Evolutionary conservation across 2,329 filamentous ascomycete genomes (phyloP), one percentile per base, ranked within the genome.

Genomic region (Arthrobotrys entomopaga): DNA sequence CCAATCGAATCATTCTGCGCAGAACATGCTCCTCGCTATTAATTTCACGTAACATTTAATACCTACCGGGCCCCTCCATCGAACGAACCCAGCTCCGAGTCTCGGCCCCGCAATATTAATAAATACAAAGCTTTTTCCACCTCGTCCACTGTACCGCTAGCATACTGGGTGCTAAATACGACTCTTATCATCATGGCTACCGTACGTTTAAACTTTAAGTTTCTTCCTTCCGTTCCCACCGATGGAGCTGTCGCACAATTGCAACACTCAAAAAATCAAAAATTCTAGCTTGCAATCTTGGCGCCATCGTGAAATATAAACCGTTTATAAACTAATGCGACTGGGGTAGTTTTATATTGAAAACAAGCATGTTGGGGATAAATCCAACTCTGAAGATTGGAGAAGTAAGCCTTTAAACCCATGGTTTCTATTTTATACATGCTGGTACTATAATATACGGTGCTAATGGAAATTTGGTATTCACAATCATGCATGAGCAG

Each of bases 351-450:
- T 91, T 86, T 91, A 88, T 83, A 90, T 92, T 78, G 86, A 90
- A 80, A 93, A 94, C 82, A 88, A 90, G 78, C 88, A 90, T 82
- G 88, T 93, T 78, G 91, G 91, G 79, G 90, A 93, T 82, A 88
- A 87, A 82, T 84, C 84, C 60, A 86, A 88, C 76, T 87, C 90
- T 69, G 91, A 95, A 82, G 91, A 95, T 81, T 93, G 91, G 88
- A 87, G 91, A 84, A 91, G 91, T 94, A 85, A 77, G 88, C 81
- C n/a, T 75, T 29, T 29, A 20, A 13, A 15, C 13, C 24, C 13
- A 4, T n/a, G 6, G 26, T 26, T 52, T 66, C 22, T 16, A 54
- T 42, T 50, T 50, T 24, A 40, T 57, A 40, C 43, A 19, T 57
- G 49, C 8, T n/a, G 59, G 52, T 20, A 75, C 70, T 73, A 79